A percentile compares a stretch with the other conserved stretches of the same genome.
Evolutionary conservation across 2,329 filamentous ascomycete genomes (phyloP).

Genomic region (Rasamsonia emersonii): DNA sequence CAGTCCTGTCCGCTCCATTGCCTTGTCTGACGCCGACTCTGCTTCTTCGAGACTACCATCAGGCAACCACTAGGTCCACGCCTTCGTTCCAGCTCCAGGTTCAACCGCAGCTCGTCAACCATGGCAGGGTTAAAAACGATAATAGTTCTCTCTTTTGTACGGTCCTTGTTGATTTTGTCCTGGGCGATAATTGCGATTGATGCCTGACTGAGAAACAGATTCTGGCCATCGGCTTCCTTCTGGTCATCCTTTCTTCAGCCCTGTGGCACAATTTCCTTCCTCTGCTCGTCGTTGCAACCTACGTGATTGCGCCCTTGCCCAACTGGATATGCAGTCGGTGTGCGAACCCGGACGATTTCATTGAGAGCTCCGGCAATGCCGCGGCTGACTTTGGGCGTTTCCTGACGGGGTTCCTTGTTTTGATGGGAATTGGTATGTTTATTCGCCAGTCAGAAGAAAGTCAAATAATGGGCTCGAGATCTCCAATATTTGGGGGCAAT

Average conservation of each 20-base stretch:
- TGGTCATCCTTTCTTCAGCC: constrained; percentile 95
- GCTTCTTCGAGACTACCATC: no score
- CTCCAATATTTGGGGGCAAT: not conserved
- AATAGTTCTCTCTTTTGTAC: constrained; percentile 93
- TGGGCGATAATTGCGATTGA: not conserved
- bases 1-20: no score
- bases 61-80: no score
- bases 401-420: constrained; percentile 86
- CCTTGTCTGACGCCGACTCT: no score
- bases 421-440: constrained; percentile 83
- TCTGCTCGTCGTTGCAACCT: constrained; percentile 90
- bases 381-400: constrained; percentile 92
- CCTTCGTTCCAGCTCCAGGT: no score
- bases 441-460: not conserved
- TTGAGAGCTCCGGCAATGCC: constrained; percentile 71
- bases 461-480: not conserved
- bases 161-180: constrained; percentile 18
- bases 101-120: no score
- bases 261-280: constrained; percentile 93
- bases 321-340: constrained; percentile 93
- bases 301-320: constrained; percentile 83
- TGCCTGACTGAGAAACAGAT: constrained; percentile 43
- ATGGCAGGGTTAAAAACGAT: constrained; percentile 96
- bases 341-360: constrained; percentile 91
- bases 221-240: constrained; percentile 95